These are phyloP conservation scores for Rhizopus arrhizus DNA, from an alignment of 371 early-diverging fungal species.

Conservation along the genomic window DNA sequence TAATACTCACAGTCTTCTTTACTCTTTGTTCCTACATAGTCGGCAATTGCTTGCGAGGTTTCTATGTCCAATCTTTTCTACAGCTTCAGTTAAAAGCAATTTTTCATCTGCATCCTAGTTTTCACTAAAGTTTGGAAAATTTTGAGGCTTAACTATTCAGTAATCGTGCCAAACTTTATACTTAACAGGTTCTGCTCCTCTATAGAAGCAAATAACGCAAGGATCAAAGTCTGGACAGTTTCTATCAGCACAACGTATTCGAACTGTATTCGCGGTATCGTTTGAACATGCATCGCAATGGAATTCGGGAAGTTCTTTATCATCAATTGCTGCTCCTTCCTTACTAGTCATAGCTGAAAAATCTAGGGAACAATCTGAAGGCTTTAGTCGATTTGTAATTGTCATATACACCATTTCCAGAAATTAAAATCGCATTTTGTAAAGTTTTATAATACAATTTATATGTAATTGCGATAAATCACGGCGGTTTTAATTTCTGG, in stretches of 20 bases:
- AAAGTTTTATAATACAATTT: no score
- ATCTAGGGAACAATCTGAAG: constrained; percentile 33
- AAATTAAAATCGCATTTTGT: no score
- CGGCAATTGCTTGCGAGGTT: constrained; percentile 96
- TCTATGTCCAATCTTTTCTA: constrained; percentile 93
- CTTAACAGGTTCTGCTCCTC: constrained; percentile 79
- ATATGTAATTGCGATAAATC: no score
- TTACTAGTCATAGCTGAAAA: constrained; percentile 28
- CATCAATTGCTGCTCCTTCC: constrained; percentile 34
- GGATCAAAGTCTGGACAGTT: constrained; percentile 94
- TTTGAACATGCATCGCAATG: constrained; percentile 92
- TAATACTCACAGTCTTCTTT: constrained; percentile 89
- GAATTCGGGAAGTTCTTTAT: constrained; percentile 65
- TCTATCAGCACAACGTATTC: constrained; percentile 82
- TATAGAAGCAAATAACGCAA: constrained; percentile 93
- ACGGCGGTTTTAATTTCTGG: no score
- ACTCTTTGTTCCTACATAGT: constrained; percentile 90
- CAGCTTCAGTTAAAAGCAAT: constrained; percentile 89
- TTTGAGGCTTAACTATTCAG: constrained; percentile 83
- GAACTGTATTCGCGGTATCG: constrained; percentile 86
- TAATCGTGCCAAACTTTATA: constrained; percentile 91
- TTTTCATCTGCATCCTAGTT: constrained; percentile 99
- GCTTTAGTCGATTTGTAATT: constrained; percentile 52
- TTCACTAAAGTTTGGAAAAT: constrained; percentile 82
- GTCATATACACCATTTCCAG: no score